Conservation (phyloP, 306 rosid species). For the Fagus crenata region DNA sequence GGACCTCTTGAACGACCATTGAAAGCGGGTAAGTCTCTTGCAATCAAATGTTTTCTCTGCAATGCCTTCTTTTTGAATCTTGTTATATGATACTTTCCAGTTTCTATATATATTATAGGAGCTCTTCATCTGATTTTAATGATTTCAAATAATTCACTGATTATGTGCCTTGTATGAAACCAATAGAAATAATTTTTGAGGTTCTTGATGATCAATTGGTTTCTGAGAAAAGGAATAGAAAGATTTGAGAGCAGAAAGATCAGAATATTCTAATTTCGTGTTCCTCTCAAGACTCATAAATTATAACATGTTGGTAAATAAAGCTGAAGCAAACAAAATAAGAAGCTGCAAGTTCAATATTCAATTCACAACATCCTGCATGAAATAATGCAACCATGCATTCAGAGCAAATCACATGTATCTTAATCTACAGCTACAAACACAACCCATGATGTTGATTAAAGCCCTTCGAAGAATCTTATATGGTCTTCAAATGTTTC, state of each 20-base stretch:
- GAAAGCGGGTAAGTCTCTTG: constrained; percentile 40
- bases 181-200: background rate
- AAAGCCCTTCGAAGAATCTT: constrained; percentile 75
- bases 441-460: constrained; percentile 23
- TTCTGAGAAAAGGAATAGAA: constrained; percentile 1
- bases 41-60: background rate
- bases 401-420: constrained; percentile 14
- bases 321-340: background rate
- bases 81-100: background rate
- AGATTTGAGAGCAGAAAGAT: background rate
- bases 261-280: background rate
- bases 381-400: constrained; percentile 14
- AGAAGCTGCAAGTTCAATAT: background rate
- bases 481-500: constrained; percentile 83
- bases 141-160: background rate
- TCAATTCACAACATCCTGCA: background rate
- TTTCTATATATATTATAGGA: background rate
- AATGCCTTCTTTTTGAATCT: background rate
- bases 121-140: background rate
- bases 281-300: background rate
- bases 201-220: background rate
- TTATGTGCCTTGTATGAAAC: background rate
- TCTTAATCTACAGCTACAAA: background rate
- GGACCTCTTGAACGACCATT: constrained; percentile 37
- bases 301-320: background rate